Evolutionary conservation across 257 asterid species (phyloP), one percentile per base, ranked within the genome.

Genomic region (Striga asiatica): DNA sequence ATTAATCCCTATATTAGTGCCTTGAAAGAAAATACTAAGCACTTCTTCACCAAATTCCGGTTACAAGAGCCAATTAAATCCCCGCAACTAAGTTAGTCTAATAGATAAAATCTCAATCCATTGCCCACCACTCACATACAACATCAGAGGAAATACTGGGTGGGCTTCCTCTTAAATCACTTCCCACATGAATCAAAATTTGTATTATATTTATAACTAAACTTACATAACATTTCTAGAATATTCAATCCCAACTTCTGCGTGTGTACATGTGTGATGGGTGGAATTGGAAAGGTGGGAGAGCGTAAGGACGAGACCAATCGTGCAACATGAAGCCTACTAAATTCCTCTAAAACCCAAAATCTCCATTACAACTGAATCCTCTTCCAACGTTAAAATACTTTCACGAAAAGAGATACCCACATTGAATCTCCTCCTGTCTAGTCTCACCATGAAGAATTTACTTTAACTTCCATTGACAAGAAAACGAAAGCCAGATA

Each of bases 161-260:
- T 58, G 59, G 18, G 32, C 20, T 31, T 22, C 12, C 27, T 49
- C 45, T 7, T 35, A 49, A 54, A 5, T 14, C 18, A 31, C 22
- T 16, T 34, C n/a, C 10, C 38, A 7, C 10, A 12, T 32, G 10
- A 32, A 17, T 16, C 8, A 16, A n/a, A 37, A 24, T 48, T 42
- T 35, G 20, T 27, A 53, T 27, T 27, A 27, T 7, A 27, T 27
- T 2, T 2, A 27, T 27, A 27, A 27, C 32, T 2, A 2, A 27
- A 27, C 32, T 3, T 7, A 61, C 6, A 51, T 8, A 42, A 37
- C 49, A 37, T 16, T 18, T 38, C 3, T 38, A 38, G 25, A 4
- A 38, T 29, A 42, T 25, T 54, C 50, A 34, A 60, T 48, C 63
- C 41, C 31, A n/a, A n/a, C n/a, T n/a, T n/a, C n/a, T n/a, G n/a